Evolutionary conservation across 176 grass and related monocot species (phyloP).

Genomic region (Tillandsia leiboldiana): DNA sequence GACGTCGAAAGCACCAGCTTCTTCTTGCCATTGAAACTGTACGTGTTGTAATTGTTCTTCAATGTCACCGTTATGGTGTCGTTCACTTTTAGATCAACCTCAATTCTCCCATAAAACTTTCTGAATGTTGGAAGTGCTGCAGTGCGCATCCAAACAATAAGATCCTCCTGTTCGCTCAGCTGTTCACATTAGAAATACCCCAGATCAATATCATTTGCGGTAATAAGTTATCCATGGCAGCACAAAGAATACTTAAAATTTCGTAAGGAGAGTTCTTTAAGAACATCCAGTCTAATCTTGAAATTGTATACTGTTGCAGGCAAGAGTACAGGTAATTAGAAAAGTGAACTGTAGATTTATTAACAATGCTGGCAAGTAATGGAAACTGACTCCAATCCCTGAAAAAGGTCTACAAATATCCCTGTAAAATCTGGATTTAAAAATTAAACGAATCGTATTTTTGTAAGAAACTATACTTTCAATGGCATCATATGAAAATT

Average conservation of each 20-base stretch:
- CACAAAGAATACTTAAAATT: neutral
- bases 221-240: neutral
- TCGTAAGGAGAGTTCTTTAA: neutral
- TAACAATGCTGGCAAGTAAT: neutral
- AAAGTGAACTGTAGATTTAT: neutral
- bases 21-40: conserved; percentile 76
- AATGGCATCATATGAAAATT: no score
- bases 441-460: no score
- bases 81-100: conserved; percentile 64
- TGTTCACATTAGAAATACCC: conserved; percentile 15
- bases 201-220: neutral
- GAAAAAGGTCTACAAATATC: no score
- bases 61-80: conserved; percentile 61
- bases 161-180: conserved; percentile 80
- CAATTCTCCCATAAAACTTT: conserved; percentile 79
- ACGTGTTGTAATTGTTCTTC: conserved; percentile 80
- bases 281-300: neutral
- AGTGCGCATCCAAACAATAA: conserved; percentile 89
- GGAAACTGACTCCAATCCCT: neutral
- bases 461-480: no score
- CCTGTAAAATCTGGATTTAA: no score
- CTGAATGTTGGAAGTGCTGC: conserved; percentile 90
- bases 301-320: neutral
- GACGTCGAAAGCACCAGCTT: conserved; percentile 75
- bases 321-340: neutral